Base-by-base conservation (phyloP, 1,139 yeast species). In the Eremothecium cymbalariae region DNA sequence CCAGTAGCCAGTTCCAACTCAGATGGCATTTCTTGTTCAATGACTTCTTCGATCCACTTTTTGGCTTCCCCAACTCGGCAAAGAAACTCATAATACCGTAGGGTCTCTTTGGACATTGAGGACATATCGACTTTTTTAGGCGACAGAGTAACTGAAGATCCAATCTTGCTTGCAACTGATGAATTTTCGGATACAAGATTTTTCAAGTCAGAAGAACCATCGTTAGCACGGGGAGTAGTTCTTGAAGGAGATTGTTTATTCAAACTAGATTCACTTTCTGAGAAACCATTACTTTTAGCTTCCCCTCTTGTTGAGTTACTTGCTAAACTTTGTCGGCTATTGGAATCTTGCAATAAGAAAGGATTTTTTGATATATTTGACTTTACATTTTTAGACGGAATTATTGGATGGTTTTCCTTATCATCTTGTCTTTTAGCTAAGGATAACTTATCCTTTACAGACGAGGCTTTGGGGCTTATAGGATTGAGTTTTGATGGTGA, bases 21-120 rank as follows among this genome's bases (percentile, higher is more conserved):
- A 0, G 73, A 59, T 1, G 78, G 75, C 6, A 79, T 60, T 9
- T 54, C 50, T 41, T 72, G 74, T 2, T 55, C 66, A n/a, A 77
- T 63, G 28, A 79, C 65, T 6, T 60, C 58, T 50, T 79, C 86
- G 26, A 79, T 70, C 88, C 88, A 79, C 39, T 67, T 67, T 55
- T 84, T 85, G 16, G 93, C 86, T 48, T 94, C 95, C 25, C 77
- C 76, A 20, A 90, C 77, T 46, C 95, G 77, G 55, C 97, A 90
- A 24, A 90, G 67, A 52, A 85, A 90, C 52, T 86, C 95, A 49
- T 85, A 84, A 0, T 77, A 77, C 4, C 21, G n/a, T 27, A 16
- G n/a, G 4, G 19, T 56, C 13, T 46, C 47, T 11, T 36, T 35
- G 1, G 47, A 43, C 11, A 44, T 40, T 8, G 32, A 32, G 1